phyloP scores from a whole-genome alignment of 768 basidiomycete genomes.

The Amanita pallidorosea region DNA sequence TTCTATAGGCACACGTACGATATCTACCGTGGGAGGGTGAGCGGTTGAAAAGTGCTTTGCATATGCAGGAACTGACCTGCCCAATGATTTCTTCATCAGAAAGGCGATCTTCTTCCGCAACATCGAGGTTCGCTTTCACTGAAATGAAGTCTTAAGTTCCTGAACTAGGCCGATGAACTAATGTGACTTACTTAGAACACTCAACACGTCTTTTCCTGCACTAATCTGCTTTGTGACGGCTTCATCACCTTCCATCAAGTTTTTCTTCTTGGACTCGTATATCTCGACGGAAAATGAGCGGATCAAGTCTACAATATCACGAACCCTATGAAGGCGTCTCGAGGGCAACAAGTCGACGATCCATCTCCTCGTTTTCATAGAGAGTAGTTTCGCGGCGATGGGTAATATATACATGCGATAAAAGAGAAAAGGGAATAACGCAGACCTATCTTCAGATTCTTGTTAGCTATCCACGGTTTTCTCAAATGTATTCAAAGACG shows the following conservation, averaged over 20 bases:
- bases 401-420: constrained; percentile 11
- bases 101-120: constrained; percentile 19
- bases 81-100: constrained; percentile 27
- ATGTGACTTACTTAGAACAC: constrained; percentile 26
- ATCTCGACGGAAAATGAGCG: constrained; percentile 24
- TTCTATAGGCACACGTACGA: neutral
- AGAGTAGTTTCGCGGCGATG: constrained; percentile 13
- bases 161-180: neutral
- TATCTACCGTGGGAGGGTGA: neutral
- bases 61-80: constrained; percentile 12
- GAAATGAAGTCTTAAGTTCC: neutral
- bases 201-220: constrained; percentile 34
- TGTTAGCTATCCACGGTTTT: neutral
- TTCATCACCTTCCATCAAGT: constrained; percentile 22
- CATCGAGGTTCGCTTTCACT: constrained; percentile 31
- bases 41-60: neutral
- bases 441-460: constrained; percentile 6
- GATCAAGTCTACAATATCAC: constrained; percentile 24
- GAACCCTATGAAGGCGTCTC: constrained; percentile 17
- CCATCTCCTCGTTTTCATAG: constrained; percentile 20
- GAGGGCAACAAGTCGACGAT: constrained; percentile 23
- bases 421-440: constrained; percentile 9
- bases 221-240: constrained; percentile 20
- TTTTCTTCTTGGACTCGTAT: constrained; percentile 23
- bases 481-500: constrained; percentile 5